phyloP scores from a whole-genome alignment of 148 eudicot genomes.

The Dysphania ambrosioides region DNA sequence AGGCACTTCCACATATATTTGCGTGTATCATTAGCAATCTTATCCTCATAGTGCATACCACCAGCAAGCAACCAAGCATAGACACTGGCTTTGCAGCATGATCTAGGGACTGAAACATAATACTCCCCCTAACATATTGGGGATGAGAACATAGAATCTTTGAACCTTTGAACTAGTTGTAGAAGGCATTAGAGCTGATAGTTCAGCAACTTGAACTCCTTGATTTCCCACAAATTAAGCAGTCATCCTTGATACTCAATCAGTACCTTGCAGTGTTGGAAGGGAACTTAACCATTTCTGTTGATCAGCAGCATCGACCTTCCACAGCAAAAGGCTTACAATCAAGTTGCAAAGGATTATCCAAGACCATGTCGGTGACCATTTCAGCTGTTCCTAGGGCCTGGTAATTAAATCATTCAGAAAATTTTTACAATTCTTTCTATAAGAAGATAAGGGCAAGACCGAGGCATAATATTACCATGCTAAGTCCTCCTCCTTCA shows the following conservation, averaged over 20 bases:
- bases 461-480: slow-evolving; percentile 45
- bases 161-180: background rate
- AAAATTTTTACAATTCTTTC: background rate
- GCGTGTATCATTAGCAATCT: too few relatives aligned
- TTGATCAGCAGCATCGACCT: slow-evolving; percentile 37
- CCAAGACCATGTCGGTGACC: slow-evolving; percentile 76
- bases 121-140: background rate
- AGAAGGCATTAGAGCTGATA: background rate
- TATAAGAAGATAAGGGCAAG: background rate
- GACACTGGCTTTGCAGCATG: too few relatives aligned
- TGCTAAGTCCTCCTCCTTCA: slow-evolving; percentile 88
- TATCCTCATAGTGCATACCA: too few relatives aligned
- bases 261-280: background rate
- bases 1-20: too few relatives aligned
- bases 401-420: slow-evolving; percentile 34
- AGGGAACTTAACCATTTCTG: background rate
- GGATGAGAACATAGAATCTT: background rate
- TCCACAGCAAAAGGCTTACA: slow-evolving; percentile 50
- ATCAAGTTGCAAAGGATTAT: slow-evolving; percentile 54
- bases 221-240: background rate
- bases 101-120: too few relatives aligned
- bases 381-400: slow-evolving; percentile 90
- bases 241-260: background rate
- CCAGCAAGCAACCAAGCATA: too few relatives aligned
- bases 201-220: background rate